Percentiles rank a stretch among this genome's conserved stretches.
phyloP scores from a whole-genome alignment of 306 rosid genomes.

The Vigna angularis region DNA sequence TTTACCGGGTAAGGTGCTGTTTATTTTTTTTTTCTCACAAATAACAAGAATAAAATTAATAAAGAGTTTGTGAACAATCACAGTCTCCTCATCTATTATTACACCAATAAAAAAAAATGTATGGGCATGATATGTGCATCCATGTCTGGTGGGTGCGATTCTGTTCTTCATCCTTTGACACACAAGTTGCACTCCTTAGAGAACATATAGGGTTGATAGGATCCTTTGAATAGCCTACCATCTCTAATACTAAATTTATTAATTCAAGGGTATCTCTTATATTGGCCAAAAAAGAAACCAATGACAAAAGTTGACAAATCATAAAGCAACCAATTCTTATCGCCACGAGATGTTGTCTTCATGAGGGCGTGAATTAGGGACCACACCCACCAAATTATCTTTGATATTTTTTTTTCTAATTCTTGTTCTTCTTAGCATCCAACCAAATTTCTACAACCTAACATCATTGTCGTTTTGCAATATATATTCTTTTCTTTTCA shows the following conservation, averaged over 20 bases:
- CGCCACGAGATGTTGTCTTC: slow-evolving; percentile 52
- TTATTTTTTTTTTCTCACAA: too few relatives aligned
- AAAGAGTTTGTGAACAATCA: too few relatives aligned
- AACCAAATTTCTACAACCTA: slow-evolving; percentile 52
- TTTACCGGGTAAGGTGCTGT: too few relatives aligned
- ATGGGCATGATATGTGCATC: background rate
- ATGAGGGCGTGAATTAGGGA: slow-evolving; percentile 56
- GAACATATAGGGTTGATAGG: slow-evolving; percentile 13
- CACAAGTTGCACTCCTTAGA: slow-evolving; percentile 40
- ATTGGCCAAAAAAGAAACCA: slow-evolving; percentile 54
- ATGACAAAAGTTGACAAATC: slow-evolving; percentile 51
- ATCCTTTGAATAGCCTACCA: slow-evolving; percentile 43
- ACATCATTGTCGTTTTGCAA: slow-evolving; percentile 46
- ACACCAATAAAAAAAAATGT: background rate
- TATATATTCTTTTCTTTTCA: slow-evolving; percentile 34
- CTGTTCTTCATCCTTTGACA: slow-evolving; percentile 3
- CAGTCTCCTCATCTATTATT: background rate
- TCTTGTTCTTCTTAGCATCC: slow-evolving; percentile 48
- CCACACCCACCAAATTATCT: slow-evolving; percentile 56
- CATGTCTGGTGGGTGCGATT: slow-evolving; percentile 16
- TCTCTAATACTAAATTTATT: slow-evolving; percentile 46
- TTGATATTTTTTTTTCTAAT: slow-evolving; percentile 44
- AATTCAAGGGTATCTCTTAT: slow-evolving; percentile 43
- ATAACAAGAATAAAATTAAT: too few relatives aligned
- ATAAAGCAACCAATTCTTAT: slow-evolving; percentile 51